phyloP scores from a whole-genome alignment of 371 early-diverging fungal species.

The Actinomucor elegans region DNA sequence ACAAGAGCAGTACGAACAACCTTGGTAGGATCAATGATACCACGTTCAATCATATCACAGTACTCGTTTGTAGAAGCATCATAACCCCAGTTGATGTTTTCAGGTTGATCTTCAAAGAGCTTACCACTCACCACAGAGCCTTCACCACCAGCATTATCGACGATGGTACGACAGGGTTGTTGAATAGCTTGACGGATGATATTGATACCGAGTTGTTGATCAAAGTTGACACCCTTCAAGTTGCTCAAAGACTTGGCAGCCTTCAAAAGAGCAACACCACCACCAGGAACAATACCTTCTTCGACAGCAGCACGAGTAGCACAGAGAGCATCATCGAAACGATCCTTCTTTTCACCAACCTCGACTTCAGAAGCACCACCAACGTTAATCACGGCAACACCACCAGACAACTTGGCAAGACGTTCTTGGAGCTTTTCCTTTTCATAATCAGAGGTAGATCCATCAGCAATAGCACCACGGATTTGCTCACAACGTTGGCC shows the following conservation, averaged over 20 bases:
- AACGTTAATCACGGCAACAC: slow-evolving; percentile 98
- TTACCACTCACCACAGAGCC: slow-evolving; percentile 96
- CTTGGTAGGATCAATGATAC: slow-evolving; percentile 97
- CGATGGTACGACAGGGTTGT: slow-evolving; percentile 91
- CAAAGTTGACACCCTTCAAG: slow-evolving; percentile 92
- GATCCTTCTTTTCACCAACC: slow-evolving; percentile 98
- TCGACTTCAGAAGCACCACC: slow-evolving; percentile 97
- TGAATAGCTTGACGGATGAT: slow-evolving; percentile 92
- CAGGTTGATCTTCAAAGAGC: slow-evolving; percentile 72
- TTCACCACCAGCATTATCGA: slow-evolving; percentile 95
- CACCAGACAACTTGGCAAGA: slow-evolving; percentile 95
- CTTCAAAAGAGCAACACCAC: slow-evolving; percentile 95
- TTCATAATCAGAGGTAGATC: slow-evolving; percentile 91
- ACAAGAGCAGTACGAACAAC: slow-evolving; percentile 95
- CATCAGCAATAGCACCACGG: slow-evolving; percentile 82
- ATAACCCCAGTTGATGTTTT: slow-evolving; percentile 88
- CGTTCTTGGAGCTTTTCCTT: slow-evolving; percentile 98
- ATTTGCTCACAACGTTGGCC: slow-evolving; percentile 94
- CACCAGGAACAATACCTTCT: slow-evolving; percentile 98
- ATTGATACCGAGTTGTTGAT: slow-evolving; percentile 95
- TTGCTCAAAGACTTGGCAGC: slow-evolving; percentile 76
- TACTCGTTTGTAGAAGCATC: slow-evolving; percentile 92
- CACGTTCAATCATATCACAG: slow-evolving; percentile 93
- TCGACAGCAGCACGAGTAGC: slow-evolving; percentile 98
- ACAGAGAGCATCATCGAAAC: slow-evolving; percentile 95